Evolutionary conservation across 805 yeast species (phyloP), one percentile per base, ranked within the genome.

Genomic region (Cyberlindnera americana): DNA sequence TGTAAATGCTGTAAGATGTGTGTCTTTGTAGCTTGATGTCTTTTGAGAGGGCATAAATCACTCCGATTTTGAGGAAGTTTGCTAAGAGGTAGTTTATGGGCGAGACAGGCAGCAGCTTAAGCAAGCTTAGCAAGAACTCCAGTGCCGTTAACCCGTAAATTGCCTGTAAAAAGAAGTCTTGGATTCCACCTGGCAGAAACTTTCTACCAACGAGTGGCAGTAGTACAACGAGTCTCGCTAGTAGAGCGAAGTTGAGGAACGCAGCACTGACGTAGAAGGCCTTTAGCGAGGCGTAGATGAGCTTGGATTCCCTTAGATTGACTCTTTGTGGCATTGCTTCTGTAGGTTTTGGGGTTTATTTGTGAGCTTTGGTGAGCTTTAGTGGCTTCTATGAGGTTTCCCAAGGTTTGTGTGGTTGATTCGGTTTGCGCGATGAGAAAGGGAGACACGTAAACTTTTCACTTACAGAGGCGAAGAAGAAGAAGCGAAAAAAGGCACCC

Each of bases 171-270:
- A 78, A 73, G 60, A 79, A 82, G 48, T 76, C 83, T 32, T 85
- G 84, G 11, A 83, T 77, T 0, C 87, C 89, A 6, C 82, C 87
- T 2, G 88, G 83, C 16, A 82, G 57, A 48, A 79, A 82, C 47
- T 66, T 67, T 23, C 77, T 59, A 0, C 87, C 84, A n/a, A 79
- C 86, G 19, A 83, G 60, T 1, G 86, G 85, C 32, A 77, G 61
- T 22, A 83, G 60, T 1, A 80, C 60, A 12, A 69, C 39, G 46
- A 80, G 67, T 33, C 91, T 59, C 3, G 67, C 37, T 60, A 63
- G 43, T 13, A 66, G 35, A 10, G 64, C 63, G 16, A 48, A 38
- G 25, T 56, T 42, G 24, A 53, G 21, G 24, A 58, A 54, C 7
- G 46, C 35, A 1, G 41, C 33, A 3, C 35, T 4, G 15, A 33